A percentile compares a stretch with the other conserved stretches of the same genome.
These are phyloP conservation scores for Scedosporium apiospermum DNA, from an alignment of 2,329 filamentous ascomycete species.

Conservation along the genomic window DNA sequence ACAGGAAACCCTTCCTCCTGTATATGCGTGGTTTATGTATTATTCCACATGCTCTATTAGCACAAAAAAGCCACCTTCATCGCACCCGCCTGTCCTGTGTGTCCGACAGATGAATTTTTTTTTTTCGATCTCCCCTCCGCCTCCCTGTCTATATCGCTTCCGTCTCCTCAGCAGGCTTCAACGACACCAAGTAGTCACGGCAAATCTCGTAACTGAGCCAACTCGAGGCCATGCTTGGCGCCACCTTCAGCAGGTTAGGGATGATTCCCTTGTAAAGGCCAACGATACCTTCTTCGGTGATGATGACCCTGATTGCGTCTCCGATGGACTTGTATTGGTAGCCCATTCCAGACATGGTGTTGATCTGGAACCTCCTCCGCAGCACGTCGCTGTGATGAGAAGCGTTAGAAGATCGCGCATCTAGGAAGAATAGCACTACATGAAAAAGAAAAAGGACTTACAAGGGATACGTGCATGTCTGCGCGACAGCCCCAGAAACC, in stretches of 20 bases:
- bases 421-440: neutral
- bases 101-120: constrained; percentile 11
- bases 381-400: constrained; percentile 63
- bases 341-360: constrained; percentile 97
- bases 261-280: constrained; percentile 95
- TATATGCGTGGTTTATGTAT: neutral
- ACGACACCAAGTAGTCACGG: constrained; percentile 67
- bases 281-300: constrained; percentile 70
- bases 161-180: constrained; percentile 36
- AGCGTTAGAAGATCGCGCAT: constrained; percentile 15
- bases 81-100: neutral
- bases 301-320: constrained; percentile 74
- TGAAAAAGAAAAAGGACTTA: constrained; percentile 37
- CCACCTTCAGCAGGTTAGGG: constrained; percentile 92
- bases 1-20: neutral
- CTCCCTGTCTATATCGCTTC: constrained; percentile 8
- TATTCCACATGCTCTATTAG: neutral
- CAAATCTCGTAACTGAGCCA: constrained; percentile 97
- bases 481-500: constrained; percentile 89
- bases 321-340: constrained; percentile 86
- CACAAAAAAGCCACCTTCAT: neutral
- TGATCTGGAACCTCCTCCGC: constrained; percentile 91
- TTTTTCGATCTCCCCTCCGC: neutral
- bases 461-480: constrained; percentile 98
- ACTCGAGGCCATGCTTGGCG: constrained; percentile 95